These are phyloP conservation scores for Leccinum arenicola DNA, from an alignment of 768 basidiomycete genomes.

Conservation along the genomic window DNA sequence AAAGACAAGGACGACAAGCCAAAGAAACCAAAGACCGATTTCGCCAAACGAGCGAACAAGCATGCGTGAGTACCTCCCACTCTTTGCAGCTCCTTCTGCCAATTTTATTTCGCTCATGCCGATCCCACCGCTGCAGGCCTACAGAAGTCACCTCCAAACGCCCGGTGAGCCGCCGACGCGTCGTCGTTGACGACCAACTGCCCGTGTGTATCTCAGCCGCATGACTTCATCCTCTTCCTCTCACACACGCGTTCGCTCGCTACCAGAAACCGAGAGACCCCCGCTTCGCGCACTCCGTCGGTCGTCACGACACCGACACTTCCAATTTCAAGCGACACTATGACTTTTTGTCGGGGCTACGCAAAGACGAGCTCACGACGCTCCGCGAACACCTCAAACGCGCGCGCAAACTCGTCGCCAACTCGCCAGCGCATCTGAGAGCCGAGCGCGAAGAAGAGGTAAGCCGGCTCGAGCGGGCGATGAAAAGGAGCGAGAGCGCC, in stretches of 20 bases:
- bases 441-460: constrained; percentile 68
- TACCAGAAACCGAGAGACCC: constrained; percentile 79
- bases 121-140: constrained; percentile 49
- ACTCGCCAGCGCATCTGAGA: constrained; percentile 59
- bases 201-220: constrained; percentile 43
- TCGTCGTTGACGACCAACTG: constrained; percentile 65
- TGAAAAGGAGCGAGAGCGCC: constrained; percentile 74
- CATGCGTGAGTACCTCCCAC: constrained; percentile 67
- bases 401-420: constrained; percentile 60
- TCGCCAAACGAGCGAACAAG: constrained; percentile 68
- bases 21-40: constrained; percentile 38
- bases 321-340: constrained; percentile 71
- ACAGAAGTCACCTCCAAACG: constrained; percentile 80
- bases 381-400: constrained; percentile 65
- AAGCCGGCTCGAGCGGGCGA: constrained; percentile 61
- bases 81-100: neutral
- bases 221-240: neutral
- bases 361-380: constrained; percentile 58
- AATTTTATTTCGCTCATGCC: neutral
- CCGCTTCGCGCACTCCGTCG: constrained; percentile 73
- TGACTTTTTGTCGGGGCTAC: constrained; percentile 67
- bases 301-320: constrained; percentile 58
- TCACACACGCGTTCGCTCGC: neutral
- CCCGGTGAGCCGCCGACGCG: constrained; percentile 72
- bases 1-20: constrained; percentile 29